Percentiles rank a stretch among this genome's conserved stretches.
Evolutionary conservation across 768 basidiomycete genomes (phyloP).

Genomic region (Gautieria morchelliformis): DNA sequence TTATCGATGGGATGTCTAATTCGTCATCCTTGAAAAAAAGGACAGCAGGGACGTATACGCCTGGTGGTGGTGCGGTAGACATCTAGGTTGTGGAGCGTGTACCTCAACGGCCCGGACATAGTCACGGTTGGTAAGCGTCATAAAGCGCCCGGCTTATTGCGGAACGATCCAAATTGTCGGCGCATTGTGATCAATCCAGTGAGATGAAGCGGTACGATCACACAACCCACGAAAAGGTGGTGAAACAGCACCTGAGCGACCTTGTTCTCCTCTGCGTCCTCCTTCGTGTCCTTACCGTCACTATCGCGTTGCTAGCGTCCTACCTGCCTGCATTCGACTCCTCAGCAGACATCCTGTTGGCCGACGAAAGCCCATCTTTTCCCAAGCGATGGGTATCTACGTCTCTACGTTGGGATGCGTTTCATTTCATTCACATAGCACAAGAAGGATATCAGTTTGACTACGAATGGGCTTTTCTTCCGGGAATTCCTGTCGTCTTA

Average conservation of each 20-base stretch:
- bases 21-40: slow-evolving; percentile 67
- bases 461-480: slow-evolving; percentile 83
- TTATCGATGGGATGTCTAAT: slow-evolving; percentile 56
- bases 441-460: slow-evolving; percentile 52
- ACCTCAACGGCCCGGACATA: background rate
- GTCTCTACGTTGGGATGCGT: slow-evolving; percentile 73
- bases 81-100: slow-evolving; percentile 7
- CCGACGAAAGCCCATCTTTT: background rate
- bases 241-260: background rate
- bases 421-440: slow-evolving; percentile 73
- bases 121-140: background rate
- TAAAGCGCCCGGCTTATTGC: background rate
- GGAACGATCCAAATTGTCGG: background rate
- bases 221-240: background rate
- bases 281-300: background rate
- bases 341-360: background rate
- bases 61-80: slow-evolving; percentile 45
- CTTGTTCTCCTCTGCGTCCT: background rate
- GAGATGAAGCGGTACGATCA: background rate
- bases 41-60: slow-evolving; percentile 72
- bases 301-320: slow-evolving; percentile 1
- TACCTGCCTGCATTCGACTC: slow-evolving; percentile 5
- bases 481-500: slow-evolving; percentile 53
- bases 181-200: background rate
- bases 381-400: background rate